Base-by-base conservation (phyloP, 495 filamentous ascomycete species). In the Talaromyces proteolyticus region DNA sequence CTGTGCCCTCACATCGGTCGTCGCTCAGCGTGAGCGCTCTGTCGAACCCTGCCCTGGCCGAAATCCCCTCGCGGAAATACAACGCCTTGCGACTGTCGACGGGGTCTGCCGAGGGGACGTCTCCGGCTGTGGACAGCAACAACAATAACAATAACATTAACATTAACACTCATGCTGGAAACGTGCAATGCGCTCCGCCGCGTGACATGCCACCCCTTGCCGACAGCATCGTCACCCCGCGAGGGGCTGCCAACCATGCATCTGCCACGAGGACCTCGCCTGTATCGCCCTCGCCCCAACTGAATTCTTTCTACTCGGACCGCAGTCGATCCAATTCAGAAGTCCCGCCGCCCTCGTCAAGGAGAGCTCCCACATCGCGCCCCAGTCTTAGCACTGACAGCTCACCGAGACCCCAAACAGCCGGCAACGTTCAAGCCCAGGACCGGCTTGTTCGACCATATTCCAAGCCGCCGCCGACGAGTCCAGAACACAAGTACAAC, bases 381-480 rank as follows among this genome's bases (percentile, higher is more conserved):
- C 66, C 63, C 44, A 68, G 67, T 29, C 57, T 72, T 61, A 65
- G 68, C 14, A 66, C 73, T 59, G 67, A 70, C 55, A 73, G 61
- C 24, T 22, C 22, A 29, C 25, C 22, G 44, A 20, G 24, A 49
- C 18, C n/a, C 4, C n/a, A n/a, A n/a, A 16, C 44, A 8, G 21
- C 18, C 23, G 16, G 50, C n/a, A 45, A 11, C 19, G 17, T 44
- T 14, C 50, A 40, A 24, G 43, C 18, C 48, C 42, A 14, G 36
- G 51, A 24, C 44, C 37, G 19, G 42, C 37, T 47, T 42, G 49
- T 14, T 26, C 40, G 24, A 29, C 40, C 18, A 41, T 19, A 3
- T 6, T n/a, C 36, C 14, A 10, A 50, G 16, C 43, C 42, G 16
- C 46, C 17, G 10, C 45, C 36, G 26, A 42, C 45, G 8, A 24